A percentile compares a stretch with the other conserved stretches of the same genome.
Evolutionary conservation across 176 grass and related monocot species (phyloP).

Genomic region (Oryza brachyantha): DNA sequence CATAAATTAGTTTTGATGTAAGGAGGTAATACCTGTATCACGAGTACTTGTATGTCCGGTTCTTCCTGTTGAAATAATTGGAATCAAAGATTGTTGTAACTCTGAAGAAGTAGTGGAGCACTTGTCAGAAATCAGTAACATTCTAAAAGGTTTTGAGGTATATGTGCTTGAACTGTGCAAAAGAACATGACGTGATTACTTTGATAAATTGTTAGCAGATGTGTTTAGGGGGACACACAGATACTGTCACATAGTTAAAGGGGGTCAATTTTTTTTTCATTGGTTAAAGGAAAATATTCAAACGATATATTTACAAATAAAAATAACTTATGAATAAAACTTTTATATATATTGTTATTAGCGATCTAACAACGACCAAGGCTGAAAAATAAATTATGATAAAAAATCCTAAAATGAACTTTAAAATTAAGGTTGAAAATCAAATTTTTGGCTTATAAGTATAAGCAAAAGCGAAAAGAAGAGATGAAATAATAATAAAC

Average conservation of each 20-base stretch:
- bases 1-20: constrained; percentile 65
- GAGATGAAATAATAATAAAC: background rate
- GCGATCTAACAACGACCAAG: no score
- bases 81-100: constrained; percentile 61
- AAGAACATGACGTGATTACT: background rate
- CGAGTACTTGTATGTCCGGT: constrained; percentile 83
- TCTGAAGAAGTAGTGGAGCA: constrained; percentile 61
- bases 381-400: no score
- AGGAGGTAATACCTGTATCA: constrained; percentile 78
- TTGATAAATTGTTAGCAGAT: background rate
- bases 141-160: constrained; percentile 83
- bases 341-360: no score
- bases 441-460: no score
- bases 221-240: background rate
- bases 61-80: constrained; percentile 90
- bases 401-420: no score
- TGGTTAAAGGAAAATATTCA: no score
- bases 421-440: no score
- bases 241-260: background rate
- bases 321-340: no score
- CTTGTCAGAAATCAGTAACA: constrained; percentile 64
- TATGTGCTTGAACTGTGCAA: background rate
- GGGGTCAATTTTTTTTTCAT: no score
- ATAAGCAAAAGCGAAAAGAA: no score
- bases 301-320: no score